Conservation (phyloP, 108 stramenopile genomes). For the Cyclotella atomus region DNA sequence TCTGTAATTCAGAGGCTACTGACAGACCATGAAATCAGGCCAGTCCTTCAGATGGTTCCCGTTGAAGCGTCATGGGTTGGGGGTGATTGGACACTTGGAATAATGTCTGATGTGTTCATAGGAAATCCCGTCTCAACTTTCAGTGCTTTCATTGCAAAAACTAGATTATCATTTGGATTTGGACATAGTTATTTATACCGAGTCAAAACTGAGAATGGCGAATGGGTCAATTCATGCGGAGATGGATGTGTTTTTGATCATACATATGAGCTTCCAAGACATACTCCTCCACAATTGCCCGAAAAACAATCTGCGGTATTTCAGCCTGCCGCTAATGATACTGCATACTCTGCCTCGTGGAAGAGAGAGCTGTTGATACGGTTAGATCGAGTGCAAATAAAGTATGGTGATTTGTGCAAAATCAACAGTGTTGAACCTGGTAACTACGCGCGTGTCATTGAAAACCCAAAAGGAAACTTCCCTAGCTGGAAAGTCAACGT, state of each 20-base stretch:
- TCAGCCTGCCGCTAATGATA: too few species aligned
- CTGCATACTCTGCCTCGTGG: background rate
- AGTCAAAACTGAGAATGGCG: slow-evolving; percentile 20
- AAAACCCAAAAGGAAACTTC: background rate
- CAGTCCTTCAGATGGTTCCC: slow-evolving; percentile 14
- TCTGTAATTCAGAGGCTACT: slow-evolving; percentile 19
- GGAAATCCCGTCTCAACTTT: slow-evolving; percentile 51
- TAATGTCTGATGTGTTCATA: slow-evolving; percentile 39
- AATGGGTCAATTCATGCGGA: slow-evolving; percentile 33
- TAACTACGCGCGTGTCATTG: background rate
- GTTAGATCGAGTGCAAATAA: background rate
- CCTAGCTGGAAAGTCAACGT: background rate
- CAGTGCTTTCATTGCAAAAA: slow-evolving; percentile 34
- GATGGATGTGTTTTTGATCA: slow-evolving; percentile 22
- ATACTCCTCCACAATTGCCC: too few species aligned
- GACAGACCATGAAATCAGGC: slow-evolving; percentile 36
- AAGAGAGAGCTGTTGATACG: background rate
- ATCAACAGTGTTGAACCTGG: background rate
- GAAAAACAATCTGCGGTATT: too few species aligned
- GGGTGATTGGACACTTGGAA: slow-evolving; percentile 37
- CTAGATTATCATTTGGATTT: slow-evolving; percentile 32
- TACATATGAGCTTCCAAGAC: too few species aligned
- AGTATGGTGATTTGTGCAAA: background rate
- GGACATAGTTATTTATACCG: slow-evolving; percentile 41
- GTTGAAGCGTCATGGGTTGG: slow-evolving; percentile 32